These are phyloP conservation scores for Uncinocarpus reesii DNA, from an alignment of 2,329 filamentous ascomycete species.

Conservation along the genomic window DNA sequence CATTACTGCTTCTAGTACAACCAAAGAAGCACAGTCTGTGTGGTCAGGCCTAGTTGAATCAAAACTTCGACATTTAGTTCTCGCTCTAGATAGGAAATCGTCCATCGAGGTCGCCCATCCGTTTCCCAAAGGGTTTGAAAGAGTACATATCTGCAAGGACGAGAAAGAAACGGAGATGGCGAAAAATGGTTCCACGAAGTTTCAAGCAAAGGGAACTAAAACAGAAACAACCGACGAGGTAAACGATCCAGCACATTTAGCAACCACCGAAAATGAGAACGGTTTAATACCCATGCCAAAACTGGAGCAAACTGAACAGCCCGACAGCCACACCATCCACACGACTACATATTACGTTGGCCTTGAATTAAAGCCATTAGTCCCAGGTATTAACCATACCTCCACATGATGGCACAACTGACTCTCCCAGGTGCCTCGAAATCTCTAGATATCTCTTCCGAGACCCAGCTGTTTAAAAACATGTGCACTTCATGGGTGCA, in stretches of 20 bases:
- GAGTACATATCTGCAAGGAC: slow-evolving; percentile 59
- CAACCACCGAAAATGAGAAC: slow-evolving; percentile 38
- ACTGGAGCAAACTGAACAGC: slow-evolving; percentile 27
- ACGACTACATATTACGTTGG: slow-evolving; percentile 95
- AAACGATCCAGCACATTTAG: slow-evolving; percentile 41
- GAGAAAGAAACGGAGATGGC: slow-evolving; percentile 54
- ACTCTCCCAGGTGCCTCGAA: slow-evolving; percentile 35
- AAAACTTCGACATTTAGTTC: slow-evolving; percentile 76
- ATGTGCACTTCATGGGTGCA: slow-evolving; percentile 65
- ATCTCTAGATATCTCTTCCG: slow-evolving; percentile 51
- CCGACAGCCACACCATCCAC: slow-evolving; percentile 51
- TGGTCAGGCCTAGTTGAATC: slow-evolving; percentile 94
- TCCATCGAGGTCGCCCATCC: slow-evolving; percentile 77
- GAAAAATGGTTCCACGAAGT: slow-evolving; percentile 51
- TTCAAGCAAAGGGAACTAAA: slow-evolving; percentile 46
- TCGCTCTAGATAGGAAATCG: slow-evolving; percentile 67
- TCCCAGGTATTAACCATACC: slow-evolving; percentile 48
- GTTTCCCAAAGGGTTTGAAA: slow-evolving; percentile 86
- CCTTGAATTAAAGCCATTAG: slow-evolving; percentile 62
- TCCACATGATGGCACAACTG: slow-evolving; percentile 22
- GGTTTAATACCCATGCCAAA: slow-evolving; percentile 33
- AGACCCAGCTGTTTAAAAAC: slow-evolving; percentile 79
- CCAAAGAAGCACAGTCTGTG: slow-evolving; percentile 70
- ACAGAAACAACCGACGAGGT: slow-evolving; percentile 44
- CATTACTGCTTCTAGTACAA: slow-evolving; percentile 70